Evolutionary conservation across 2,329 filamentous ascomycete genomes (phyloP).

Genomic region (Claviceps cyperi): DNA sequence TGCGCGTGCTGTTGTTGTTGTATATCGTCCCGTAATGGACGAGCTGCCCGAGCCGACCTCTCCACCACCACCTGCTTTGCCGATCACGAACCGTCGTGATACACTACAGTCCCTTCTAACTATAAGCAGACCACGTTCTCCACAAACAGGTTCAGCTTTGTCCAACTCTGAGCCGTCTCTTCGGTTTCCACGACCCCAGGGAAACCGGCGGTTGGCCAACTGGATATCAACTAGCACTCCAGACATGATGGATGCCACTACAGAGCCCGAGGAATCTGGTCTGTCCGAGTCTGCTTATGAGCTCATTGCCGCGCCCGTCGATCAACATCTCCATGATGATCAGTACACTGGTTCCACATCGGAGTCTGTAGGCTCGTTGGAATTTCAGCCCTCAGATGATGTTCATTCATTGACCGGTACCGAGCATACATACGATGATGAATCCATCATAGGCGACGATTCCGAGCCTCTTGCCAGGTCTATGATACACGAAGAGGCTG

Average conservation of each 20-base stretch:
- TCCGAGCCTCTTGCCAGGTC: slow-evolving; percentile 7
- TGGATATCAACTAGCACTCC: slow-evolving; percentile 45
- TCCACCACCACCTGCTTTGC: slow-evolving; percentile 12
- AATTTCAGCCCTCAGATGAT: slow-evolving; percentile 34
- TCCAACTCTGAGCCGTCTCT: slow-evolving; percentile 34
- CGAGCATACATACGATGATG: slow-evolving; percentile 31
- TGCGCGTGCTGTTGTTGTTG: slow-evolving; percentile 9
- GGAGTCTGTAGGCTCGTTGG: slow-evolving; percentile 36
- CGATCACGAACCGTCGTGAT: slow-evolving; percentile 15
- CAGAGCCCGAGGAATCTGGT: slow-evolving; percentile 33
- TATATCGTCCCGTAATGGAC: slow-evolving; percentile 35
- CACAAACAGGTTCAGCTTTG: slow-evolving; percentile 10
- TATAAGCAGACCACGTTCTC: slow-evolving; percentile 7
- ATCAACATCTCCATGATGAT: slow-evolving; percentile 38
- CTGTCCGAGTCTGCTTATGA: slow-evolving; percentile 43
- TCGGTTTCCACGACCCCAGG: slow-evolving; percentile 41
- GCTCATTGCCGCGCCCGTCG: slow-evolving; percentile 33
- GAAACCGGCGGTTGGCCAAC: slow-evolving; percentile 40
- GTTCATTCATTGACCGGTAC: slow-evolving; percentile 36
- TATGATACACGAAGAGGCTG: slow-evolving; percentile 6
- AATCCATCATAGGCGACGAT: slow-evolving; percentile 22
- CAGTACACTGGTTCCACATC: slow-evolving; percentile 31
- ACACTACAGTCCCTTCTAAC: slow-evolving; percentile 14
- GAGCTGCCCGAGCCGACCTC: slow-evolving; percentile 21
- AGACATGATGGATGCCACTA: slow-evolving; percentile 37